Base-by-base conservation (phyloP, 805 yeast genomes). In the Saccharomycopsis oosterbeekiorum region DNA sequence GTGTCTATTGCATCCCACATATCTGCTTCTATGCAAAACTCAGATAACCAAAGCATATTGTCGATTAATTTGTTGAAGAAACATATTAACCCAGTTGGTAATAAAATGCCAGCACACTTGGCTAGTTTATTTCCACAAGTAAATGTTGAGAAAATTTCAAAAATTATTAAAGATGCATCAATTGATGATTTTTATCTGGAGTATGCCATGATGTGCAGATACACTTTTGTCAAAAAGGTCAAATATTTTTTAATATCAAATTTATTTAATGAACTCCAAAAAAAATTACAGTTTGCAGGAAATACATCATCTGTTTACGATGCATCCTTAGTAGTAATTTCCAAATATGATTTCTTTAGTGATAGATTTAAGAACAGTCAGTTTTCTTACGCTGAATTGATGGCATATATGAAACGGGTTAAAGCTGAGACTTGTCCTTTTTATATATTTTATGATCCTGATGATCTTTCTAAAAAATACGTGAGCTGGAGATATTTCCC, bases 401-500 rank as follows among this genome's bases (percentile, higher is more conserved):
- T 47, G 53, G 21, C 19, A 12, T 47, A 47, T 21, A 47, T 47
- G 53, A 24, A 9, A 47, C 34, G 14, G 15, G 53, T 47, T 47
- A 47, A 47, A 15, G 21, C 34, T 19, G 53, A 47, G 34, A 21
- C 19, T 14, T 47, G 53, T 10, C 53, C 53, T 11, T 47, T 47
- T 47, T 47, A 47, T 21, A 47, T 47, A 21, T 47, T 47, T 24
- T 47, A 47, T 47, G 53, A 47, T 47, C 53, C 53, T 47, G 53
- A 47, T 2, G n/a, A 47, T 24, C 14, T 47, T 6, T 47, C 53
- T 3, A 47, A 47, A 47, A 47, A 47, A 47, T 47, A 47, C 21
- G 53, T 47, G 4, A 47, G 53, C 10, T 47, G 53, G 53, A 47
- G n/a, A 21, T 47, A 47, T 47, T 47, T 47, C 34, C 53, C 53